These are phyloP conservation scores for Ailanthus altissimus DNA, from an alignment of 345 rosid genomes.

Conservation along the genomic window DNA sequence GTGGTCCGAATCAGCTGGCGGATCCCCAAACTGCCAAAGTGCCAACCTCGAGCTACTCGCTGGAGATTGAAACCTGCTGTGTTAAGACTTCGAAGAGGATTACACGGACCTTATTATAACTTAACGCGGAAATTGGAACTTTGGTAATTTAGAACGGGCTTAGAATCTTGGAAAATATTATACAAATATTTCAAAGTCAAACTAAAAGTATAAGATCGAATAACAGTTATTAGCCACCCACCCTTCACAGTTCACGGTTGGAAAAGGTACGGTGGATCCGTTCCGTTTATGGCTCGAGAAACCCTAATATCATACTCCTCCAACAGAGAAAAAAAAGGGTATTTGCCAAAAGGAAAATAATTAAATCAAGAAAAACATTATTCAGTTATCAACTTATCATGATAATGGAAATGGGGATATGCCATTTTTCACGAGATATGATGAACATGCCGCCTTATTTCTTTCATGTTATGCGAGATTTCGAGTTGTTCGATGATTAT, in stretches of 20 bases:
- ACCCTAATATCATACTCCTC: not conserved
- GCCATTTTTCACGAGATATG: constrained; percentile 1
- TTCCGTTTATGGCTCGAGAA: not conserved
- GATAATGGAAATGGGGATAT: not conserved
- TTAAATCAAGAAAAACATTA: not conserved
- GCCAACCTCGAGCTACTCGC: constrained; percentile 1
- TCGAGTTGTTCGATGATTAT: not conserved
- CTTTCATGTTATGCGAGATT: not conserved
- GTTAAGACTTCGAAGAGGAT: constrained; percentile 15
- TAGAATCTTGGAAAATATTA: not conserved
- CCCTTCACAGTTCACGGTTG: not conserved
- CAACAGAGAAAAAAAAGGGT: not conserved
- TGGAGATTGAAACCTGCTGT: not conserved
- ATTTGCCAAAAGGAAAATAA: not conserved
- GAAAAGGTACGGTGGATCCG: not conserved
- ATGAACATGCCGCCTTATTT: not conserved
- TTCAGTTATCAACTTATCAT: not conserved
- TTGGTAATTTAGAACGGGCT: not conserved
- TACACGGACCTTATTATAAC: not conserved
- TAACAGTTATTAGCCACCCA: not conserved
- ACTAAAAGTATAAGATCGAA: not conserved
- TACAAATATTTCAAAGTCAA: constrained; percentile 7
- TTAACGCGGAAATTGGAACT: constrained; percentile 3
- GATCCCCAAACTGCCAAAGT: too few species aligned
- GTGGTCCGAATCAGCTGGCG: not conserved